phyloP scores from a whole-genome alignment of 1,139 yeast species.

The Lodderomyces orthopsilosis region DNA sequence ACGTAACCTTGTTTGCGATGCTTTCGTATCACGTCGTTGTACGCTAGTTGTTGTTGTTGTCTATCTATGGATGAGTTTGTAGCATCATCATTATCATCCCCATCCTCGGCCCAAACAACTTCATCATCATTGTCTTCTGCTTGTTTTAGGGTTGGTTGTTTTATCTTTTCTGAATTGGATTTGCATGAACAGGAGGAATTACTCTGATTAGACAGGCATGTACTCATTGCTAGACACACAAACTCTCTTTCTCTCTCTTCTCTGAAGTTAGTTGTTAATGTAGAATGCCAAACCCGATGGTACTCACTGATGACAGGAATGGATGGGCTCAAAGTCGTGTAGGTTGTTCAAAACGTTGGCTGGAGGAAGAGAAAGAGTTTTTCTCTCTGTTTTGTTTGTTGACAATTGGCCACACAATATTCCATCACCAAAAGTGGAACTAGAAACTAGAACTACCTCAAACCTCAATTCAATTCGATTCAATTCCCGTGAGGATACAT shows the following conservation, averaged over 20 bases:
- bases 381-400: no score
- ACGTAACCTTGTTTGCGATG: slow-evolving; percentile 82
- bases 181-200: background rate
- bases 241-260: no score
- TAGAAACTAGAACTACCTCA: no score
- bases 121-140: background rate
- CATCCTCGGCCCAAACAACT: slow-evolving; percentile 1
- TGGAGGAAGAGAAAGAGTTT: no score
- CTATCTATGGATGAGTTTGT: slow-evolving; percentile 32
- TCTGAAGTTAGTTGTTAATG: no score
- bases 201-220: background rate
- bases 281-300: no score
- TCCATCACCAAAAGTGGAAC: no score
- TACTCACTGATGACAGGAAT: no score
- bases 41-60: slow-evolving; percentile 29
- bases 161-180: background rate
- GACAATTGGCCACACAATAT: no score
- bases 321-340: background rate
- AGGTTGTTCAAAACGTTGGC: background rate
- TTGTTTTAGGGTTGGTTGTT: background rate
- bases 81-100: slow-evolving; percentile 28
- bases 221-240: background rate
- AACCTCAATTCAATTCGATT: no score
- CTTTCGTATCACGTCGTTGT: slow-evolving; percentile 48
- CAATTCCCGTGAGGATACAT: no score